Percentiles rank a stretch among this genome's conserved stretches.
phyloP scores from a whole-genome alignment of 1,139 yeast genomes.

The Geotrichum restrictum region DNA sequence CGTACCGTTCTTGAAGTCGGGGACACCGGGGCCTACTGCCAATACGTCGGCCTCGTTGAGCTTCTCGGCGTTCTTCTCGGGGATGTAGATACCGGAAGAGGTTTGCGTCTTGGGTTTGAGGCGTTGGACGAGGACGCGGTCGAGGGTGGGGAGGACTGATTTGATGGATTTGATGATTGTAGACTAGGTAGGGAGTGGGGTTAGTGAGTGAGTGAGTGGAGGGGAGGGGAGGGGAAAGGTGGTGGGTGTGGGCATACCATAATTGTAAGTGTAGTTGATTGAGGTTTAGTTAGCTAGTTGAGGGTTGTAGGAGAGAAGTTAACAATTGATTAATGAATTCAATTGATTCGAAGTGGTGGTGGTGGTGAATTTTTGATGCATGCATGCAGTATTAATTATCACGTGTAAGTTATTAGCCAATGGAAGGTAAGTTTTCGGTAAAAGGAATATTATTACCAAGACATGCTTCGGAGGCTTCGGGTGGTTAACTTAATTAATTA shows the following conservation, averaged over 20 bases:
- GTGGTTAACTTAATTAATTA: too few relatives aligned
- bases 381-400: too few relatives aligned
- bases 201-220: too few relatives aligned
- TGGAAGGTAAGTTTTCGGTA: too few relatives aligned
- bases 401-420: too few relatives aligned
- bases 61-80: conserved; percentile 94
- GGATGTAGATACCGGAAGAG: conserved; percentile 90
- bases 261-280: not conserved
- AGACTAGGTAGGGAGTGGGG: not conserved
- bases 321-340: too few relatives aligned
- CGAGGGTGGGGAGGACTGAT: conserved; percentile 85
- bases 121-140: conserved; percentile 93
- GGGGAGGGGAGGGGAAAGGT: not conserved
- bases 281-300: not conserved
- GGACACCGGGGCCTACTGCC: conserved; percentile 54
- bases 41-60: conserved; percentile 55
- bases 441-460: too few relatives aligned
- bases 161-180: conserved; percentile 76
- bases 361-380: too few relatives aligned
- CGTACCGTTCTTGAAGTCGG: conserved; percentile 52
- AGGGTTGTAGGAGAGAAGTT: not conserved
- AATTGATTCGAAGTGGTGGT: not conserved
- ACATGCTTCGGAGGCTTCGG: too few relatives aligned
- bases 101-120: conserved; percentile 88
- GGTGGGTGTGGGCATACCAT: not conserved